Conservation (phyloP, 106 monocot genomes). For the Iris macrosiphon region DNA sequence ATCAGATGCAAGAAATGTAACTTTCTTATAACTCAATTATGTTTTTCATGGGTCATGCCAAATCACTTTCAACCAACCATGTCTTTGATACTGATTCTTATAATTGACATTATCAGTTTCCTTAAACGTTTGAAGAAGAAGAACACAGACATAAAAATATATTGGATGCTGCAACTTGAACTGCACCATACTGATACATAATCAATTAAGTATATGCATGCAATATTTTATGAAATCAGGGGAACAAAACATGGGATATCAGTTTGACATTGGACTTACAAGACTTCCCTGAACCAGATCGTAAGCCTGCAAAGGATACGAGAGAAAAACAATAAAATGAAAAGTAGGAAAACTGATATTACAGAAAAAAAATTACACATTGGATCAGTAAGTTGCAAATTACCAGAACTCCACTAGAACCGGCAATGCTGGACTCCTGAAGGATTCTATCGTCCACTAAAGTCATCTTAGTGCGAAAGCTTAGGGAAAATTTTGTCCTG, state of each 20-base stretch:
- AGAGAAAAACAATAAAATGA: background rate
- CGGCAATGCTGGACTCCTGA: conserved; percentile 17
- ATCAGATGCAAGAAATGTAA: no score
- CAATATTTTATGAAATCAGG: background rate
- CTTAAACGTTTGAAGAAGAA: no score
- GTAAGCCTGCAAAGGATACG: conserved; percentile 53
- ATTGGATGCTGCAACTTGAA: background rate
- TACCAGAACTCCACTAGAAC: conserved; percentile 43
- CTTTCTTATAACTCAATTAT: no score
- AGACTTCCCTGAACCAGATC: conserved; percentile 71
- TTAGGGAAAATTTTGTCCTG: conserved; percentile 10
- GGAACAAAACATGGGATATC: background rate
- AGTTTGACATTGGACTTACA: conserved; percentile 27
- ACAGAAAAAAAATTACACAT: background rate
- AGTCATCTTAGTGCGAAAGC: conserved; percentile 30
- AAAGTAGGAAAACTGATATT: background rate
- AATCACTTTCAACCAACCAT: no score
- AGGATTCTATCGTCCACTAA: conserved; percentile 38
- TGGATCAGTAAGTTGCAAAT: conserved; percentile 9
- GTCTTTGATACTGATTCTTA: no score
- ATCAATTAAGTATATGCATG: background rate
- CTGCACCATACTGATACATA: no score
- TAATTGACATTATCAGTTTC: no score
- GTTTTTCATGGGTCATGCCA: no score
- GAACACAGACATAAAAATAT: no score